Conservation (phyloP, 352 stramenopile species). For the Phytophthora crassamura region DNA sequence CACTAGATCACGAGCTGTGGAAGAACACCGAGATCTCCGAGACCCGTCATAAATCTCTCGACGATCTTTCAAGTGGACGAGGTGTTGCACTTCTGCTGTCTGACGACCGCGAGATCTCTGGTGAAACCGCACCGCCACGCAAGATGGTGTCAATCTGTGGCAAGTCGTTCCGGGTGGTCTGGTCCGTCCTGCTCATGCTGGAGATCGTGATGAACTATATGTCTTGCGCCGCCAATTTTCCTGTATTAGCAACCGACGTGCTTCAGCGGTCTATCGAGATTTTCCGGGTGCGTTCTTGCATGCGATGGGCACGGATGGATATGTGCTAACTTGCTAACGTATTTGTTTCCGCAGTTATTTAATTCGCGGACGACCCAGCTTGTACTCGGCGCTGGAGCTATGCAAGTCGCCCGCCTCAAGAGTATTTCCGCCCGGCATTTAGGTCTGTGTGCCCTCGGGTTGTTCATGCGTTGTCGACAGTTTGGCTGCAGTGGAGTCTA, state of each 20-base stretch:
- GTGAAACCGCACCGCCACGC: conserved; percentile 69
- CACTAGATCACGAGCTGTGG: conserved; percentile 95
- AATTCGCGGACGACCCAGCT: conserved; percentile 96
- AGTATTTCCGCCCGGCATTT: conserved; percentile 97
- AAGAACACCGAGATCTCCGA: conserved; percentile 93
- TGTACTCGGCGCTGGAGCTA: conserved; percentile 95
- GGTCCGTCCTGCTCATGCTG: conserved; percentile 95
- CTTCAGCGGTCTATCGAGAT: conserved; percentile 94
- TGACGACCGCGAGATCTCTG: conserved; percentile 69
- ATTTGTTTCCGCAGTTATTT: conserved; percentile 84
- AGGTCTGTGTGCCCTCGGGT: conserved; percentile 36
- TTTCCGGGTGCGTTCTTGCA: conserved; percentile 61
- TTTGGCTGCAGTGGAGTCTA: background rate
- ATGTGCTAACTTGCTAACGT: conserved; percentile 18
- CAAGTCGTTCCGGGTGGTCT: conserved; percentile 95
- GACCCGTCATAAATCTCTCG: conserved; percentile 90
- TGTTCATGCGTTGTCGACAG: background rate
- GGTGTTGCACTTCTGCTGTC: conserved; percentile 80
- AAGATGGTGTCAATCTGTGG: conserved; percentile 92
- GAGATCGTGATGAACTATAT: conserved; percentile 97
- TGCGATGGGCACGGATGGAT: background rate
- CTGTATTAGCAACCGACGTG: conserved; percentile 94
- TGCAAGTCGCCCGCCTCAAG: conserved; percentile 96
- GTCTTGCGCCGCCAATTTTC: conserved; percentile 93
- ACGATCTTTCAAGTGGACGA: conserved; percentile 92